Conservation (phyloP, 2,329 filamentous ascomycete species). For the Clarireedia sp. region DNA sequence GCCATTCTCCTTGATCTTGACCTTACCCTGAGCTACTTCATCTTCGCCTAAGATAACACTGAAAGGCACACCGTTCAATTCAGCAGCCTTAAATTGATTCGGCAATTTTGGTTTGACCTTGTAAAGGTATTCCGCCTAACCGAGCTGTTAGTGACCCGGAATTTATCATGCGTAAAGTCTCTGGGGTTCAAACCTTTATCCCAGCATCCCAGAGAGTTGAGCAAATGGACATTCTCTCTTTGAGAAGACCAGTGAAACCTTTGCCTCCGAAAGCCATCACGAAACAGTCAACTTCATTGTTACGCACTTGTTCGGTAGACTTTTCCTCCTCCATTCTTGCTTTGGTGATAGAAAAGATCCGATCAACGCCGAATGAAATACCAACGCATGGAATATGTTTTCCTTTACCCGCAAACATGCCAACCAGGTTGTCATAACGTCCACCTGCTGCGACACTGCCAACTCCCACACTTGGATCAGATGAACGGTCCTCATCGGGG, state of each 20-base stretch:
- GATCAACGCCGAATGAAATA: constrained; percentile 89
- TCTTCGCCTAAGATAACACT: constrained; percentile 87
- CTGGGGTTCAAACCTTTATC: constrained; percentile 55
- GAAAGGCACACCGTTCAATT: constrained; percentile 71
- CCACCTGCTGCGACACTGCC: constrained; percentile 85
- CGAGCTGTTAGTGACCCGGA: not conserved
- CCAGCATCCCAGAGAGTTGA: constrained; percentile 76
- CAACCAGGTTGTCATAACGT: constrained; percentile 86
- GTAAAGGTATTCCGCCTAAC: constrained; percentile 71
- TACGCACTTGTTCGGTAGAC: constrained; percentile 45
- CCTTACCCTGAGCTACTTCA: constrained; percentile 73
- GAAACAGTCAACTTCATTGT: constrained; percentile 78
- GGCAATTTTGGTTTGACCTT: constrained; percentile 87
- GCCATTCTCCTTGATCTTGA: constrained; percentile 81
- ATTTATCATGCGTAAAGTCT: constrained; percentile 7
- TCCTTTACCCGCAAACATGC: constrained; percentile 78
- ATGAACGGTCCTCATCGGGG: constrained; percentile 56
- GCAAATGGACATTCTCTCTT: constrained; percentile 76
- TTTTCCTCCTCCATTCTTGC: constrained; percentile 59
- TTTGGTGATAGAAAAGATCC: constrained; percentile 89
- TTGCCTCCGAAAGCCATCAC: constrained; percentile 94
- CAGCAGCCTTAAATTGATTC: constrained; percentile 86
- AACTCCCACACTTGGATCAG: constrained; percentile 74
- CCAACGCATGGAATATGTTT: constrained; percentile 81
- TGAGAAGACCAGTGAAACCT: constrained; percentile 70